Base-by-base conservation (phyloP, 768 basidiomycete genomes). In the Collybia sordida region DNA sequence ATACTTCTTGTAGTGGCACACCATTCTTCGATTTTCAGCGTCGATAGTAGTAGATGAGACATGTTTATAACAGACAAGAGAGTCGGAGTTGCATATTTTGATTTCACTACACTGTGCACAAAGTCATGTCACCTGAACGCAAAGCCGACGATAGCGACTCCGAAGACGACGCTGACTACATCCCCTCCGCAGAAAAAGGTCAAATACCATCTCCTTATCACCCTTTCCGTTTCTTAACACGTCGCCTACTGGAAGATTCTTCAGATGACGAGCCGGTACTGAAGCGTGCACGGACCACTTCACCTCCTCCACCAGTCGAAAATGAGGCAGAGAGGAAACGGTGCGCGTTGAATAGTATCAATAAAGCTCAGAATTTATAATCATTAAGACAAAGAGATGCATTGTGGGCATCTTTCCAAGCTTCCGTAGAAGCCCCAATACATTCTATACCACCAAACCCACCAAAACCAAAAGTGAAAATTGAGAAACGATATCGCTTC, bases 131-230 rank as follows among this genome's bases (percentile, higher is more conserved):
- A 8, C 47, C 53, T 21, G 43, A 37, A 24, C 38, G 25, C 35
- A 17, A 28, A 17, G 31, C 38, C 24, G 61, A 74, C 49, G 80
- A 80, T 3, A 31, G 31, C 31, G 86, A 86, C 58, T 84, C 82
- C 19, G 86, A 86, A 58, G 80, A 85, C 52, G 85, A 86, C 56
- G 73, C 72, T n/a, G 88, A 90, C 64, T 90, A 86, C 48, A 72
- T 83, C 15, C 88, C 86, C 17, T 70, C 73, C 18, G 68, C 59
- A 21, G 69, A 77, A n/a, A 67, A 68, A 54, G 71, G 69, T 79
- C 53, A 47, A 47, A 47, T 19, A 4, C 0, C 19, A 4, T n/a
- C 21, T 8, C 39, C 2, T 4, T 25, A 27, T 6, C 23, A 9
- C 28, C 50, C n/a, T 21, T 25, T 11, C n/a, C 6, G 12, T 36